Conservation (phyloP, 176 grass and related monocot genomes). For the Pharus latifolius region DNA sequence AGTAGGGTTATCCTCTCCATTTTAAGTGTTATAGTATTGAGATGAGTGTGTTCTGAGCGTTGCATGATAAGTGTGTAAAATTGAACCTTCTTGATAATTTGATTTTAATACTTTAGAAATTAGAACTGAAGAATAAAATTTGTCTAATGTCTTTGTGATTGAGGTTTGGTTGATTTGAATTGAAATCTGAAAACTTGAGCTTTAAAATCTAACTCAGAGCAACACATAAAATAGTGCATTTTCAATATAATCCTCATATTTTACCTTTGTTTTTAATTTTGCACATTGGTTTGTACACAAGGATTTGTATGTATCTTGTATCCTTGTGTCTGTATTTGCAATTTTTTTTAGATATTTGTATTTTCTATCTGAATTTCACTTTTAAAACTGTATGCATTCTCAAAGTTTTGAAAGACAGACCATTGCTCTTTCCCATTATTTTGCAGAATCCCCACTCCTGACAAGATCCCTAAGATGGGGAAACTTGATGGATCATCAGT, state of each 20-base stretch:
- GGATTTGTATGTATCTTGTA: background rate
- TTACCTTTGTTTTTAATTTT: background rate
- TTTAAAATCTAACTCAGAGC: background rate
- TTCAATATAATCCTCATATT: background rate
- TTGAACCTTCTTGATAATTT: background rate
- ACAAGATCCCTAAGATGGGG: constrained; percentile 44
- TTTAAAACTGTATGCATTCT: background rate
- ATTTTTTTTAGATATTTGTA: background rate
- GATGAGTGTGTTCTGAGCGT: background rate
- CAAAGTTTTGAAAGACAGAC: background rate
- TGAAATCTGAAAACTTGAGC: background rate
- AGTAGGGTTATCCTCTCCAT: background rate
- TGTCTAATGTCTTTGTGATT: background rate
- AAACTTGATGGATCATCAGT: constrained; percentile 32
- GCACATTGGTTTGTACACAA: background rate
- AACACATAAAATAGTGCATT: background rate
- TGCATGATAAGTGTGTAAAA: background rate
- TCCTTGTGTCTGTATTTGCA: background rate
- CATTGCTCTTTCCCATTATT: background rate
- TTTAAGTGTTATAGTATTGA: background rate
- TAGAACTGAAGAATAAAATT: background rate
- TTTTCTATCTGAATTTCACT: background rate
- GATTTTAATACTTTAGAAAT: background rate
- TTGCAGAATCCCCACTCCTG: constrained; percentile 52
- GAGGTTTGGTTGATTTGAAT: background rate